Evolutionary conservation across 768 basidiomycete species (phyloP).

Genomic region (Serendipita sp.): DNA sequence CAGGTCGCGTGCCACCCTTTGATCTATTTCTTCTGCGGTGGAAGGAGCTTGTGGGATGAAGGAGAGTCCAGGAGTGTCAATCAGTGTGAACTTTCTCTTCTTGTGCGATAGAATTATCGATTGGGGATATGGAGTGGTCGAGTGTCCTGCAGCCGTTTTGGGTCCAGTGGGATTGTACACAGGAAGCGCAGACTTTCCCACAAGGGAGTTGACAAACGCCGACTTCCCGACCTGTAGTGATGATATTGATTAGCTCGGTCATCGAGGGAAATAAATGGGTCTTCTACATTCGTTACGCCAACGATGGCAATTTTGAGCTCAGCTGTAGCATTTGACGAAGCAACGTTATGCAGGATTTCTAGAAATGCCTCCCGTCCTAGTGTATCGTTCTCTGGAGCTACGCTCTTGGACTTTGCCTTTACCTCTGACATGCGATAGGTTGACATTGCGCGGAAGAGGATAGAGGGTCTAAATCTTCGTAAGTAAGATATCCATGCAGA

Average conservation of each 20-base stretch:
- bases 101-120: constrained; percentile 38
- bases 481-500: constrained; percentile 51
- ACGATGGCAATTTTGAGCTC: constrained; percentile 58
- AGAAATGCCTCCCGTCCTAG: constrained; percentile 42
- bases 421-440: constrained; percentile 42
- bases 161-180: constrained; percentile 38
- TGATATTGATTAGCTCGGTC: neutral
- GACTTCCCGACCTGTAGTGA: constrained; percentile 60
- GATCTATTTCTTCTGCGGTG: constrained; percentile 24
- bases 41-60: constrained; percentile 20
- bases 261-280: neutral
- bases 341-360: constrained; percentile 31
- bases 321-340: constrained; percentile 31
- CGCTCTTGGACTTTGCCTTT: constrained; percentile 20
- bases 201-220: constrained; percentile 65
- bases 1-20: constrained; percentile 43
- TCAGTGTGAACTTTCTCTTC: constrained; percentile 41
- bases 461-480: constrained; percentile 41
- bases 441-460: constrained; percentile 60
- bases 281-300: constrained; percentile 66
- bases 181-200: constrained; percentile 33
- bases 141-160: constrained; percentile 40
- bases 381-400: constrained; percentile 37
- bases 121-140: constrained; percentile 56
- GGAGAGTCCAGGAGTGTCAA: constrained; percentile 81